phyloP scores from a whole-genome alignment of 2,329 filamentous ascomycete genomes.

The Dendryphion nanum region DNA sequence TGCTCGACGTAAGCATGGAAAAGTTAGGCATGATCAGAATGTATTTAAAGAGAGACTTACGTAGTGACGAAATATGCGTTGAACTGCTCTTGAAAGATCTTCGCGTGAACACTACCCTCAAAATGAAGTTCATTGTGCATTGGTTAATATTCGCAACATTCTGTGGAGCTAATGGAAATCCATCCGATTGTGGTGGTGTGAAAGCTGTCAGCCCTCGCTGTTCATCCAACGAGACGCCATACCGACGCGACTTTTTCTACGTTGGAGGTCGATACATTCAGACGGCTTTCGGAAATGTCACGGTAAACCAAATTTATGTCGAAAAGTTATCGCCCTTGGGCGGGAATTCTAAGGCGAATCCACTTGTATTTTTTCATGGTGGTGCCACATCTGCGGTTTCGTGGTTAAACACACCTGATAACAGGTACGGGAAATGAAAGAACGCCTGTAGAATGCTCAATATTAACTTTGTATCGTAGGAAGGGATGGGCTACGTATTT shows the following conservation, averaged over 20 bases:
- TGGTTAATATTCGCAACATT: too few species aligned
- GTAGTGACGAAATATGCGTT: too few species aligned
- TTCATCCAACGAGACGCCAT: constrained; percentile 17
- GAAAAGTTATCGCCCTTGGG: constrained; percentile 17
- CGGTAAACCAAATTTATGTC: constrained; percentile 20
- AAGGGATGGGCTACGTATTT: constrained; percentile 51
- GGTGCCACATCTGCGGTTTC: constrained; percentile 17
- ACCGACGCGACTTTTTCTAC: constrained; percentile 23
- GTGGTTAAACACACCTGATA: constrained; percentile 12
- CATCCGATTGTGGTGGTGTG: neutral
- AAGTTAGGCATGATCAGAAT: too few species aligned
- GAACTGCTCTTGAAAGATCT: too few species aligned
- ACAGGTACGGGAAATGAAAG: neutral
- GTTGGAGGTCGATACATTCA: constrained; percentile 24
- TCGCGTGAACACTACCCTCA: too few species aligned
- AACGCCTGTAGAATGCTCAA: too few species aligned
- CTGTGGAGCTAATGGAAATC: too few species aligned
- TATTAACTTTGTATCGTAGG: too few species aligned
- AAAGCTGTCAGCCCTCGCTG: constrained; percentile 14
- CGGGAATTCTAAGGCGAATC: constrained; percentile 13
- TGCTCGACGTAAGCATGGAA: too few species aligned
- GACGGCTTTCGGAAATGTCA: constrained; percentile 16
- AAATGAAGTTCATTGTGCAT: too few species aligned
- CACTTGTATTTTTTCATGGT: constrained; percentile 21
- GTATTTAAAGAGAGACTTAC: too few species aligned